phyloP scores from a whole-genome alignment of 164 flowering plant species.

The Akebia trifoliata region DNA sequence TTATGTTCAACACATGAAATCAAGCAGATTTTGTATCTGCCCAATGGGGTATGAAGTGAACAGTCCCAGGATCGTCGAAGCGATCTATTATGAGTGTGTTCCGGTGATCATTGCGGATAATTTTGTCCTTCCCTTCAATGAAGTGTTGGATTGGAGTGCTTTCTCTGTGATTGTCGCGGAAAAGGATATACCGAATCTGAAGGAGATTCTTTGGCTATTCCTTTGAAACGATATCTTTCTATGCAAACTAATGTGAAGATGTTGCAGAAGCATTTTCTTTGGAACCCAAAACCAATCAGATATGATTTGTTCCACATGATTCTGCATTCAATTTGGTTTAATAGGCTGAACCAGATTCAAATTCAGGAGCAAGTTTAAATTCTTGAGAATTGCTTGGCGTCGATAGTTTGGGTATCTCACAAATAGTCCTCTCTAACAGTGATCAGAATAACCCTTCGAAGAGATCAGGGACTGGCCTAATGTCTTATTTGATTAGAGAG shows the following conservation, averaged over 20 bases:
- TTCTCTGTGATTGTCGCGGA: constrained; percentile 21
- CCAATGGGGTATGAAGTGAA: constrained; percentile 28
- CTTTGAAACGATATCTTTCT: constrained; percentile 9
- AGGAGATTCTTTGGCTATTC: constrained; percentile 18
- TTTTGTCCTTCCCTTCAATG: constrained; percentile 23
- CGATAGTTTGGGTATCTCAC: background rate
- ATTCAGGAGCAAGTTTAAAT: background rate
- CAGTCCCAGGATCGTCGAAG: constrained; percentile 24
- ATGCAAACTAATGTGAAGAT: constrained; percentile 18
- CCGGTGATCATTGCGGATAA: constrained; percentile 27
- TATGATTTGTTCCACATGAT: constrained; percentile 25
- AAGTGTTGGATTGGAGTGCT: constrained; percentile 19
- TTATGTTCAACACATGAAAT: constrained; percentile 21
- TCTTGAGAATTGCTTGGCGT: background rate
- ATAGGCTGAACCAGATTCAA: constrained; percentile 19
- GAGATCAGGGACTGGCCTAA: background rate
- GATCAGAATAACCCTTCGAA: background rate
- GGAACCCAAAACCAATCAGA: constrained; percentile 21
- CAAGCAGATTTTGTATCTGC: constrained; percentile 25
- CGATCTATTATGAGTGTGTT: constrained; percentile 21
- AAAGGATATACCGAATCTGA: constrained; percentile 24
- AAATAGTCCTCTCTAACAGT: background rate
- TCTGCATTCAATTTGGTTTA: constrained; percentile 23
- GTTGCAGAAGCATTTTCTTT: constrained; percentile 22
- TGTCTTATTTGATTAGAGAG: too few species aligned